phyloP scores from a whole-genome alignment of 192 early-diverging fungal genomes.

The Kappamyces sp. region DNA sequence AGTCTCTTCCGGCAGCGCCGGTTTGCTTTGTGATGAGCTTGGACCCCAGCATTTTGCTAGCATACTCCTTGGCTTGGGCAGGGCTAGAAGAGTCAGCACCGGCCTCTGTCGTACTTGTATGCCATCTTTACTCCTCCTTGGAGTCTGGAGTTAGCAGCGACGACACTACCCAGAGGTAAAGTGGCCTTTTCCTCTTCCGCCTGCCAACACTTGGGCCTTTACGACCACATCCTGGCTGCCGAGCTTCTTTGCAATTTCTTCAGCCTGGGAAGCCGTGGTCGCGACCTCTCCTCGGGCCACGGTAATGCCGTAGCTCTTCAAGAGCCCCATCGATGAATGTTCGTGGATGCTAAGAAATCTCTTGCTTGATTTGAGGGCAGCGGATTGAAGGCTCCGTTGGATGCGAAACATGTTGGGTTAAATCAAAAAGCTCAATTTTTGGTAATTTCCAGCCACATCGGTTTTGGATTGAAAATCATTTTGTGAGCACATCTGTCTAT shows the following conservation, averaged over 20 bases:
- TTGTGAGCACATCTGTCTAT: too few species aligned
- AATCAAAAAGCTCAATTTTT: too few species aligned
- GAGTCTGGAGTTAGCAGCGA: too few species aligned
- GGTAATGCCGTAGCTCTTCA: slow-evolving; percentile 87
- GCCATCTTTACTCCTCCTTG: slow-evolving; percentile 94
- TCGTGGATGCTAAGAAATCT: slow-evolving; percentile 91
- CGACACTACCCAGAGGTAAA: slow-evolving; percentile 97
- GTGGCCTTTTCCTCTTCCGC: slow-evolving; percentile 96
- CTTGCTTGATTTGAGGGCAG: too few species aligned
- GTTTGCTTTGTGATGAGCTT: slow-evolving; percentile 99
- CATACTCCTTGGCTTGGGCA: slow-evolving; percentile 77
- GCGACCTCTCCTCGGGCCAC: slow-evolving; percentile 85
- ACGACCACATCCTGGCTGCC: slow-evolving; percentile 57
- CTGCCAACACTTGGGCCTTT: slow-evolving; percentile 88
- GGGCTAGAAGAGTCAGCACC: slow-evolving; percentile 49
- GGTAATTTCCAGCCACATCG: too few species aligned
- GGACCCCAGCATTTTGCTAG: slow-evolving; percentile 94
- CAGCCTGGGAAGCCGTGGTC: slow-evolving; percentile 81
- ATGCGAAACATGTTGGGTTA: too few species aligned
- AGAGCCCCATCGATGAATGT: slow-evolving; percentile 88
- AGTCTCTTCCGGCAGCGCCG: slow-evolving; percentile 85
- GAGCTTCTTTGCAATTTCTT: slow-evolving; percentile 72
- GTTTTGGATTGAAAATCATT: too few species aligned
- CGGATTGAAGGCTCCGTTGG: too few species aligned
- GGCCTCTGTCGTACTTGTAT: slow-evolving; percentile 65